Percentiles rank a stretch among this genome's conserved stretches.
Conservation (phyloP, 2,329 filamentous ascomycete species). For the Epichloe gansuensis region DNA sequence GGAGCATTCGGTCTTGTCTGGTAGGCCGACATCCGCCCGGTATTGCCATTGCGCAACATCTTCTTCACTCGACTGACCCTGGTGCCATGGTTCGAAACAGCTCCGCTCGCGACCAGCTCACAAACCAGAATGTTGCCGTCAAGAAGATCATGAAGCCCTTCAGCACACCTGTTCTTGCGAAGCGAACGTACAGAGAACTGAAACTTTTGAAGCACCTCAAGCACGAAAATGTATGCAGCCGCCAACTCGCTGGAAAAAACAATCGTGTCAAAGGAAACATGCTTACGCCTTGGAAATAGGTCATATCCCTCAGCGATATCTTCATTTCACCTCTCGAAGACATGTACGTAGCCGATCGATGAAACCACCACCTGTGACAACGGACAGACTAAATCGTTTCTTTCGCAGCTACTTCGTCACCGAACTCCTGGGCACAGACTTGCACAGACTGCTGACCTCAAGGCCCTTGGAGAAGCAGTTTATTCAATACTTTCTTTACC, state of each 20-base stretch:
- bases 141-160: constrained; percentile 99
- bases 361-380: constrained; percentile 3
- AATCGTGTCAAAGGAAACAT: background rate
- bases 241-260: background rate
- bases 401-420: constrained; percentile 81
- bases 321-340: constrained; percentile 98
- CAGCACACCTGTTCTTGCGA: constrained; percentile 95
- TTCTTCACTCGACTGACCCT: background rate
- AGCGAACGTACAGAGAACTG: constrained; percentile 93
- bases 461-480: constrained; percentile 97
- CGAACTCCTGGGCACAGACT: constrained; percentile 89
- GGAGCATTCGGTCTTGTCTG: constrained; percentile 96
- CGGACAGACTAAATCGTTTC: constrained; percentile 8
- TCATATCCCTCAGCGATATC: constrained; percentile 97
- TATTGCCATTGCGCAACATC: background rate
- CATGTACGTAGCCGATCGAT: constrained; percentile 50
- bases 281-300: constrained; percentile 33
- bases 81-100: constrained; percentile 31
- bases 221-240: constrained; percentile 75
- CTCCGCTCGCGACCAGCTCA: constrained; percentile 95
- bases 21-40: constrained; percentile 37
- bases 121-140: constrained; percentile 88
- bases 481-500: constrained; percentile 98
- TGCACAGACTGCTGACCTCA: constrained; percentile 89
- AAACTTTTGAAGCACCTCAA: constrained; percentile 93